These are phyloP conservation scores for Candida krabiensis DNA, from an alignment of 805 yeast species.

Conservation along the genomic window DNA sequence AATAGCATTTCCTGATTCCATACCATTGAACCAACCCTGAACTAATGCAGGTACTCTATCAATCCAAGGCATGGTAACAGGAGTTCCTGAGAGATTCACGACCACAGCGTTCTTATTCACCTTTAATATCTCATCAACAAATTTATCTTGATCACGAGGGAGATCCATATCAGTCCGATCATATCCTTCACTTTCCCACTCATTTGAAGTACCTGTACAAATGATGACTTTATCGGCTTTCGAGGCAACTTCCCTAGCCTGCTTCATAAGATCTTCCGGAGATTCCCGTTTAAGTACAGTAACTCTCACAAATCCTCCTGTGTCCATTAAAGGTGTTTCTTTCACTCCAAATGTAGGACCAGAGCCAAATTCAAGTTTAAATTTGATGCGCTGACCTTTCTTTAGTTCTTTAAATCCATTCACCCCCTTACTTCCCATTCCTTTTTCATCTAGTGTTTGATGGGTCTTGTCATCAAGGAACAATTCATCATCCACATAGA, in stretches of 20 bases:
- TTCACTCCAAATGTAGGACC: constrained; percentile 32
- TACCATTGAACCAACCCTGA: constrained; percentile 58
- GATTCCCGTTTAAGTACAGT: constrained; percentile 22
- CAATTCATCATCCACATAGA: constrained; percentile 41
- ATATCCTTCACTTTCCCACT: constrained; percentile 60
- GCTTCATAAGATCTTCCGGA: constrained; percentile 30
- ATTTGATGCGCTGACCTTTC: constrained; percentile 34
- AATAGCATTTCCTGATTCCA: constrained; percentile 54
- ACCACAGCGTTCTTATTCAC: constrained; percentile 53
- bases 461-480: constrained; percentile 44
- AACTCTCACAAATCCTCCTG: constrained; percentile 32
- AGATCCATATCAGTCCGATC: constrained; percentile 51
- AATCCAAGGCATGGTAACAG: constrained; percentile 57
- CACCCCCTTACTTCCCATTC: constrained; percentile 33
- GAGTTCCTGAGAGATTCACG: constrained; percentile 60
- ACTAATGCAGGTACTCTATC: constrained; percentile 40
- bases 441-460: constrained; percentile 38
- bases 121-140: constrained; percentile 42
- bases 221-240: constrained; percentile 53
- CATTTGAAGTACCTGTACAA: constrained; percentile 48
- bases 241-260: constrained; percentile 50
- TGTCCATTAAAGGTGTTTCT: constrained; percentile 14
- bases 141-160: constrained; percentile 47
- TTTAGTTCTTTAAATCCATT: constrained; percentile 16
- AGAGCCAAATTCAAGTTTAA: constrained; percentile 42